Base-by-base conservation (phyloP, 169 alveolate species). In the Plasmodium fragile region DNA sequence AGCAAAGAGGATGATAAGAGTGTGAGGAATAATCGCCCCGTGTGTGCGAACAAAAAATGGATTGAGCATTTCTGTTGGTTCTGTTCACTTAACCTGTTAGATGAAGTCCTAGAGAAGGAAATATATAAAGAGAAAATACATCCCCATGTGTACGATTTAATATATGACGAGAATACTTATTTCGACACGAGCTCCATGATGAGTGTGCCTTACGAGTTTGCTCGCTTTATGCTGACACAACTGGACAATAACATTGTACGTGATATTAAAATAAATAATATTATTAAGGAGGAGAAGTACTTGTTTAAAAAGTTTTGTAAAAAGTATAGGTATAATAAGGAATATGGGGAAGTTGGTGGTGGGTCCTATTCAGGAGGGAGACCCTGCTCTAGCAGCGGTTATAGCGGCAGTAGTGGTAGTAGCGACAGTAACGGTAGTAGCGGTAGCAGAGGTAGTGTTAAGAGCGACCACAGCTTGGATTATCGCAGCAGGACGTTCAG, bases 121-220 rank as follows among this genome's bases (percentile, higher is more conserved):
- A 89, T 89, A 39, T 89, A 89, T 89, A 89, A 78, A 49, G 90
- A 89, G 65, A 89, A 89, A 39, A 89, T 78, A 34, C 81, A 78
- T 53, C 82, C 45, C 0, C 72, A 89, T 53, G 89, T 89, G 25
- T 78, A 89, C 71, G 94, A 89, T 77, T 77, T 89, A 11, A 89
- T 89, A 25, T 59, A 77, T 78, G 94, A 89, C 65, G 94, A 89
- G 32, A 79, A 78, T 39, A 41, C 94, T 11, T 89, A 89, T 32
- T 89, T 89, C 28, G 94, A 89, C 52, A 89, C 94, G 4, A 89
- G 94, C 52, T 77, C 94, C 8, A 41, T 78, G 72, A 89, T 89
- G 87, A 89, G 94, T 55, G 83, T 78, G 16, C 94, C 94, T 8
- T 89, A 89, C 55, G 94, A 89, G 45, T 89, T 89, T 59, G 90